Conservation (phyloP, 1,139 yeast genomes). For the Hyphopichia buzzinii region DNA sequence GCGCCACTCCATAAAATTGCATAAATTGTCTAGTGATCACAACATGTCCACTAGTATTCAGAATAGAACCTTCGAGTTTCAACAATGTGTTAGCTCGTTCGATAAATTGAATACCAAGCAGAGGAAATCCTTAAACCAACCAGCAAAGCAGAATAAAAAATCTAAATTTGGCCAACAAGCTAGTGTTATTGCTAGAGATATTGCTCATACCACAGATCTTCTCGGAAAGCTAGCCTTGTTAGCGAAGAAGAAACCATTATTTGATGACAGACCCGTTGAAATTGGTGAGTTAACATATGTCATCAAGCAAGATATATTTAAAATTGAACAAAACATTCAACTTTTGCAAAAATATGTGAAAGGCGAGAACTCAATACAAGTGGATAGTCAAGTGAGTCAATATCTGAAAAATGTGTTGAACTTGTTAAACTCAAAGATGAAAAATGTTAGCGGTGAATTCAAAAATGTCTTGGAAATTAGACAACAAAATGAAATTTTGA, state of each 20-base stretch:
- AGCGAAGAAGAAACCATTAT: constrained; percentile 89
- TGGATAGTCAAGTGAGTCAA: constrained; percentile 59
- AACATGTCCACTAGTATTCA: constrained; percentile 44
- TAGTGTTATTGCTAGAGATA: constrained; percentile 80
- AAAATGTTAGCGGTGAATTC: constrained; percentile 90
- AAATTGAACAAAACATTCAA: constrained; percentile 75
- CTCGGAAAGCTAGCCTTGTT: constrained; percentile 76
- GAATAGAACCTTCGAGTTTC: constrained; percentile 83
- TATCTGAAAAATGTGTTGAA: constrained; percentile 87
- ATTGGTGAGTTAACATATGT: constrained; percentile 90
- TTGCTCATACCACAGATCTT: constrained; percentile 82
- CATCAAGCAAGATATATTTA: constrained; percentile 88
- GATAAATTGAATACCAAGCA: constrained; percentile 54
- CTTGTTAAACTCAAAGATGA: constrained; percentile 81
- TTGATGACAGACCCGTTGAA: constrained; percentile 93
- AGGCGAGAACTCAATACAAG: constrained; percentile 45
- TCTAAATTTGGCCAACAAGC: constrained; percentile 83
- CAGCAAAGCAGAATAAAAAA: constrained; percentile 24
- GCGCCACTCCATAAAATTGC: too few species aligned
- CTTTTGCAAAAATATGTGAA: constrained; percentile 56
- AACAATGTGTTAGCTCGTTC: constrained; percentile 74
- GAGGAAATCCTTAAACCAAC: constrained; percentile 12
- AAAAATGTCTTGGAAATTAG: constrained; percentile 83
- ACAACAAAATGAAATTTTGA: constrained; percentile 79
- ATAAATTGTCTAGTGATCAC: too few species aligned